Base-by-base conservation (phyloP, 2,329 filamentous ascomycete genomes). In the Huntiella savannae region DNA sequence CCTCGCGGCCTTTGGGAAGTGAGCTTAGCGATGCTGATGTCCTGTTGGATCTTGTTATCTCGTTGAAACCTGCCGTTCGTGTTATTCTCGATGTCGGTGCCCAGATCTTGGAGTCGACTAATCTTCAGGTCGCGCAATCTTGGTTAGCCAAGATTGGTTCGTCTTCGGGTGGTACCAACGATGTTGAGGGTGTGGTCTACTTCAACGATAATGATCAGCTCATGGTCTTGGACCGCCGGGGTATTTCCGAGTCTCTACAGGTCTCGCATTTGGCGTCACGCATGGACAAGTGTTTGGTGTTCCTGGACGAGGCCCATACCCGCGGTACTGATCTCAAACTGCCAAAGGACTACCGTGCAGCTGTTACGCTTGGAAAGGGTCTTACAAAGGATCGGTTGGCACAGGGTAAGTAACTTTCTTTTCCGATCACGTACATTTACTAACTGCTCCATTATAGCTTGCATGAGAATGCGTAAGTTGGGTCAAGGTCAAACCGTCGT, bases 11-110 rank as follows among this genome's bases (percentile, higher is more conserved):
- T 36, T 3, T 38, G 1, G 2, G 17, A 2, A 41, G 34, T 0
- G 42, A 47, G 0, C 50, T 52, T 3, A 57, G 58, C 0, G 56
- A 66, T 44, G 64, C 65, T 0, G 55, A 64, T 8, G 50, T 54
- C 1, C 54, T 81, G 0, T 54, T 85, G 0, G 32, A 57, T 0
- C 55, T 64, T 3, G 60, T 79, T 0, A 55, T 60, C 0, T 39
- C 40, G 0, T 57, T 71, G 39, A 38, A 61, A 0, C 59, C 61
- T 0, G 55, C 59, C 0, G 62, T 71, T 0, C 65, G 68, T 0
- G 77, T 85, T 0, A 68, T 86, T 1, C 62, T 86, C 0, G 79
- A 86, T 51, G 78, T 81, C 0, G 80, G 81, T 0, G 79, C 81
- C 0, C 73, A 79, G 43, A 70, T 86, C 4, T 56, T 86, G 0